These are phyloP conservation scores for Setaria viridis DNA, from an alignment of 202 grass and related monocot genomes.

Conservation along the genomic window DNA sequence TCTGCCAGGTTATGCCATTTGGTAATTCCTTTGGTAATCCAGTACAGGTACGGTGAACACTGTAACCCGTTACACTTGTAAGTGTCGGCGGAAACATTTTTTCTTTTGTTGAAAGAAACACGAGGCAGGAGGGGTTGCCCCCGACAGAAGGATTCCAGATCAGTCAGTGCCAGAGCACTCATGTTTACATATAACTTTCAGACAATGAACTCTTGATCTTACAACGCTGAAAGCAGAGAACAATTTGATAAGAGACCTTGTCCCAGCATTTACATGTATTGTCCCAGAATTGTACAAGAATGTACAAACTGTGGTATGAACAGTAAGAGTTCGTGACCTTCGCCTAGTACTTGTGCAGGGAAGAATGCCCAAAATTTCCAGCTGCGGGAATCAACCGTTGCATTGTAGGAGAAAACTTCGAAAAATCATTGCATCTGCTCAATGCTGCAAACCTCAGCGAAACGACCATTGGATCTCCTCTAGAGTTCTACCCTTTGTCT, in stretches of 20 bases:
- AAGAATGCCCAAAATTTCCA: conserved; percentile 5
- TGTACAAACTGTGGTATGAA: conserved; percentile 24
- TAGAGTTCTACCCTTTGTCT: conserved; percentile 90
- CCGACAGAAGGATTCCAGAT: background rate
- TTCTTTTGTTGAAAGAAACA: background rate
- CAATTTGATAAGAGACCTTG: background rate
- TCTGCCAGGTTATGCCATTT: background rate
- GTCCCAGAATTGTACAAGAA: conserved; percentile 15
- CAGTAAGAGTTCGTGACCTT: conserved; percentile 15
- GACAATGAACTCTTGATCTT: background rate
- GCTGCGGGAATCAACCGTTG: background rate
- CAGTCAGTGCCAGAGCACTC: background rate
- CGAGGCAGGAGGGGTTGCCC: too few relatives aligned
- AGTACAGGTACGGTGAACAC: too few relatives aligned
- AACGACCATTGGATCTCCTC: conserved; percentile 98
- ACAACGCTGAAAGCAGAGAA: background rate
- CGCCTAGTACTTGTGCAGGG: conserved; percentile 11
- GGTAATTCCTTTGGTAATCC: background rate
- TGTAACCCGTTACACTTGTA: too few relatives aligned
- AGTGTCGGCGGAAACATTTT: background rate
- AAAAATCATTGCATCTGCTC: background rate
- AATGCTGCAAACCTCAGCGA: conserved; percentile 39
- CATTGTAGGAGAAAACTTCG: conserved; percentile 2
- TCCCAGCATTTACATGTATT: background rate
- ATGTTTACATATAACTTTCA: background rate